Base-by-base conservation (phyloP, 169 alveolate species). In the Cardiosporidium cionae region DNA sequence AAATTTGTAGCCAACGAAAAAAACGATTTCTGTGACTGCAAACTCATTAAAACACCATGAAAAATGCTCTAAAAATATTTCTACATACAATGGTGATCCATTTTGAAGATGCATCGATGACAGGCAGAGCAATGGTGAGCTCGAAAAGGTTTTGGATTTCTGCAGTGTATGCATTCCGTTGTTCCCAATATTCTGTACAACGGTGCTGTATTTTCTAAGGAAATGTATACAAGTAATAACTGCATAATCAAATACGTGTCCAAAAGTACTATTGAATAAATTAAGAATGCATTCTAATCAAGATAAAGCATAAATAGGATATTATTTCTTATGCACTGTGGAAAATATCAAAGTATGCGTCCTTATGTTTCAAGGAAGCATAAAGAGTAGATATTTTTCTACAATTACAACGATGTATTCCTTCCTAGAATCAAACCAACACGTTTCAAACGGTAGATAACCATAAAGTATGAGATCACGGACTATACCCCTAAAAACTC, bases 51-150 rank as follows among this genome's bases (percentile, higher is more conserved):
- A n/a, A n/a, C n/a, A n/a, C n/a, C n/a, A n/a, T n/a, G n/a, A n/a
- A n/a, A n/a, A n/a, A n/a, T n/a, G n/a, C n/a, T n/a, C n/a, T 1
- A 92, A 68, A 85, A 85, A 23, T 82, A 84, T 29, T 82, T 75
- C 87, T 89, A 82, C 52, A 65, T 78, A 75, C 96, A 93, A 77
- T 93, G 97, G 83, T 92, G 96, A 75, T 93, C 97, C 93, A 87
- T 86, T 73, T 84, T 82, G 44, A 84, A 72, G 76, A 90, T 85
- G 74, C 95, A 92, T 7, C 84, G 82, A 36, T 84, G 76, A 71
- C 98, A 93, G 35, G 82, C 83, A 65, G 88, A 83, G 80, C 96
- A 93, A 81, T 93, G 98, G 75, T 91, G 94, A 22, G 93, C 90
- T 63, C 98, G 76, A 25, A 78, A 84, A 7, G 98, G 96, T 37